Evolutionary conservation across 176 grass and related monocot genomes (phyloP), one percentile per base, ranked within the genome.

Genomic region (Themeda triandra): DNA sequence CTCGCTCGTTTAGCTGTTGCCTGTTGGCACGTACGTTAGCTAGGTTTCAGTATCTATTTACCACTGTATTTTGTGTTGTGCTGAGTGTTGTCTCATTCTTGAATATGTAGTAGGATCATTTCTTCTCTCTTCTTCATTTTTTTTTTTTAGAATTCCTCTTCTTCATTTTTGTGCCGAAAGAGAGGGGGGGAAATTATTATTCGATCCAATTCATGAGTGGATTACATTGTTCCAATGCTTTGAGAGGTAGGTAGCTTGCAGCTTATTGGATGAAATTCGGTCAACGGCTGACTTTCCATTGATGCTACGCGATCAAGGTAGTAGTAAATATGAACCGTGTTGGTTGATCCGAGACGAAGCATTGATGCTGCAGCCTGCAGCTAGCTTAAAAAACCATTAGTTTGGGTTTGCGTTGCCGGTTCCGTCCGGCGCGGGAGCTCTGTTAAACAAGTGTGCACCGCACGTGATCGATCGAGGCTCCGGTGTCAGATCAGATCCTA

Each of bases 391-490:
- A 62, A 67, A 49, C 6, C 41, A 66, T 24, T 33, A 49, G 3
- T 68, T 48, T 67, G 32, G 19, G 4, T 14, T 18, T n/a, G 19
- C 15, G 19, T 51, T 24, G 8, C 27, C 40, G 40, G 31, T 48
- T 49, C 40, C 63, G 62, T 67, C 45, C 42, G 42, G 42, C 42
- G 42, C 42, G 42, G 42, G 41, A 42, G 42, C 36, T 35, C 41
- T 45, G 41, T 10, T 45, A 45, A 42, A 42, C 41, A 13, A 42
- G 45, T 4, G 10, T 10, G 29, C 42, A 3, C 33, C 13, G 78
- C 78, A 68, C 65, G 63, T 68, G 63, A 51, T n/a, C 40, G n/a
- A 21, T 35, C 72, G 82, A 90, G 4, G 90, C 90, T 80, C 69
- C 13, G 41, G 24, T 24, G 30, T 58, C 73, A 62, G 40, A 42